Base-by-base conservation (phyloP, 2,329 filamentous ascomycete genomes). In the Beauveria scarabaeidicola region DNA sequence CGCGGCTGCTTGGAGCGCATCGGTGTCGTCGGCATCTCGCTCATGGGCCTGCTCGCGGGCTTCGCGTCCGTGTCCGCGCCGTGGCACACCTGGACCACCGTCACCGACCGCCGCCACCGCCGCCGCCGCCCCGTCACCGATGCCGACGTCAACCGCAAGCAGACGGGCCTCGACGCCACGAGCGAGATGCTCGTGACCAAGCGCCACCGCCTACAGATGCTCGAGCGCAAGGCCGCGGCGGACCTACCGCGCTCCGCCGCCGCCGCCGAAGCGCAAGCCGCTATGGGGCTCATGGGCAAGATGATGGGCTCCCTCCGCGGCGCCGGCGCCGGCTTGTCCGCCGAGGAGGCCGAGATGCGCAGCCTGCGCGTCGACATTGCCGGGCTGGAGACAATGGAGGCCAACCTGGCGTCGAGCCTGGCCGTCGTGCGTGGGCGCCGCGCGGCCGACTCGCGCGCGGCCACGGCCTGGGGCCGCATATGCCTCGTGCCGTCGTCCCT, bases 1-100 rank as follows among this genome's bases (percentile, higher is more conserved):
- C 74, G 79, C 47, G 83, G 79, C 9, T 86, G 83, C 64, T 74
- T 87, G 40, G 83, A 86, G 69, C 74, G 91, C 48, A 85, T 96
- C 27, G 91, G 90, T 13, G 87, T 96, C 44, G 90, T 95, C 63
- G 91, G 91, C 3, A 91, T 94, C 59, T 86, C 88, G 52, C 75
- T 94, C 57, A 95, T 96, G 90, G 91, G 90, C 17, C 80, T 92
- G 15, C 77, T 96, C n/a, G 90, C 90, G 7, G 91, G 91, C 0
- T 96, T 95, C 67, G 91, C 91, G 6, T 90, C 90, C n/a, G 88
- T 95, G 38, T 92, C 89, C 25, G 88, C 89, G 1, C 85, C 91
- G 1, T 96, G 91, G 90, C 88, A 95, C 68, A 90, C 84, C 0
- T 90, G 95, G 72, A 82, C 85, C 25, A 84, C 85, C 32, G 82